Evolutionary conservation across 306 rosid genomes (phyloP).

Genomic region (Rosa multiflora): DNA sequence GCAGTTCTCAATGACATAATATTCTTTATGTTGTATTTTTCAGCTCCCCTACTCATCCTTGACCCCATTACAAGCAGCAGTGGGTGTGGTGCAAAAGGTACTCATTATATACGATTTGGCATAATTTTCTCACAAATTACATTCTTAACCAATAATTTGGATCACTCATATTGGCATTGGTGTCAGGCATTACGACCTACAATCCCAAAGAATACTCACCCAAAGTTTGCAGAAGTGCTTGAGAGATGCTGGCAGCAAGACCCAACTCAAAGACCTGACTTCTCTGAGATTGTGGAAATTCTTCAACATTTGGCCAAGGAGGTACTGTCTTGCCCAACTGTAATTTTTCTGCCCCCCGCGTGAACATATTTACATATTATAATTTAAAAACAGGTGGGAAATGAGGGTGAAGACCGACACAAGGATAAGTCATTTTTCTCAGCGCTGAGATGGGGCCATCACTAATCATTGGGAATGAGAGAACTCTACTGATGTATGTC

Average conservation of each 20-base stretch:
- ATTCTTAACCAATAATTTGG: conserved; percentile 13
- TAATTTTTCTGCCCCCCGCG: neutral
- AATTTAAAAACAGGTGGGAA: conserved; percentile 47
- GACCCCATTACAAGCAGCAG: conserved; percentile 98
- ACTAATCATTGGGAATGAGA: conserved; percentile 25
- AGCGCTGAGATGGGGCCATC: conserved; percentile 53
- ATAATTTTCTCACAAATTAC: neutral
- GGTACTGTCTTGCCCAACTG: conserved; percentile 41
- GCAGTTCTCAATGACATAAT: conserved; percentile 5
- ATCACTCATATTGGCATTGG: conserved; percentile 26
- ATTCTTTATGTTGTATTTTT: conserved; percentile 28
- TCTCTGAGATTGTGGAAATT: conserved; percentile 68
- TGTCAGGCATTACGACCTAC: conserved; percentile 77
- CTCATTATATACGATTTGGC: conserved; percentile 20
- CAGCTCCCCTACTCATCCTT: conserved; percentile 86
- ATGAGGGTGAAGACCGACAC: conserved; percentile 43
- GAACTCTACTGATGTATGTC: conserved; percentile 9
- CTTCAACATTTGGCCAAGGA: conserved; percentile 69
- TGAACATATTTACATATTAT: conserved; percentile 17
- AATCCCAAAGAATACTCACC: conserved; percentile 71
- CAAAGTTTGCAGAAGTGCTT: conserved; percentile 72
- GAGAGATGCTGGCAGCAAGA: conserved; percentile 91
- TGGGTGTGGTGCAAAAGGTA: conserved; percentile 99
- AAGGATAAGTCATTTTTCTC: conserved; percentile 69
- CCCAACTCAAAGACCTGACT: conserved; percentile 70